phyloP scores from a whole-genome alignment of 176 grass and related monocot species.

The Carex kokanica region DNA sequence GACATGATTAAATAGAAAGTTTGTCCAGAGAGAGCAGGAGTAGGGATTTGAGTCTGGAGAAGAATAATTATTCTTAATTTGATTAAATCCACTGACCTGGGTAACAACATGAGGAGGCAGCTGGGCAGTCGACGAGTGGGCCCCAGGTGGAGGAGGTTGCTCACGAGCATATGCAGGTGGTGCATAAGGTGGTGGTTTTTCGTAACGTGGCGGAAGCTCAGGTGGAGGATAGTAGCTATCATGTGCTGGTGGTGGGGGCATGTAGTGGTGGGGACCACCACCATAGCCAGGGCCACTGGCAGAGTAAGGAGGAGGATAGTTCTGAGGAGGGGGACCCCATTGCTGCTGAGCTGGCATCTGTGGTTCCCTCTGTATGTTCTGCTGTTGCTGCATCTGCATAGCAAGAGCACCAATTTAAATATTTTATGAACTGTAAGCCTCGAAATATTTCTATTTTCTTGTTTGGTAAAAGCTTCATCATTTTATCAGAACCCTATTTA shows the following conservation, averaged over 20 bases:
- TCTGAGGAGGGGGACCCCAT: constrained; percentile 77
- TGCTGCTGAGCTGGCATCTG: constrained; percentile 64
- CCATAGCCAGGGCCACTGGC: constrained; percentile 59
- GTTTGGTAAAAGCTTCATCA: background rate
- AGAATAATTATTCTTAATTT: constrained; percentile 12
- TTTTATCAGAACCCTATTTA: background rate
- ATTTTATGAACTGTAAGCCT: background rate
- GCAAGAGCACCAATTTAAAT: background rate
- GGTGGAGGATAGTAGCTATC: constrained; percentile 70
- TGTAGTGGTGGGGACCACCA: constrained; percentile 66
- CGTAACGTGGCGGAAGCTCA: constrained; percentile 49
- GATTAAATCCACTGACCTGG: constrained; percentile 53
- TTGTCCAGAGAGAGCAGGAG: background rate
- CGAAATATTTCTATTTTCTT: background rate
- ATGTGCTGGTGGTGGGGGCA: constrained; percentile 56
- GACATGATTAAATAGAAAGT: background rate
- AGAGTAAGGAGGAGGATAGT: constrained; percentile 55
- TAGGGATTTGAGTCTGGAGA: background rate
- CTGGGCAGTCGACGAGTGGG: constrained; percentile 51
- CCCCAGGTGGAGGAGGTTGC: constrained; percentile 35
- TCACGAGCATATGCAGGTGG: constrained; percentile 78
- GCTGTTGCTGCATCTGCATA: constrained; percentile 54
- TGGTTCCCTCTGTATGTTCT: constrained; percentile 65
- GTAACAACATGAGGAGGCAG: constrained; percentile 45
- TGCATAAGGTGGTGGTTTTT: constrained; percentile 75